Evolutionary conservation across 1,284 basidiomycete species (phyloP), one percentile per base, ranked within the genome.

Genomic region (Trametes sp.): DNA sequence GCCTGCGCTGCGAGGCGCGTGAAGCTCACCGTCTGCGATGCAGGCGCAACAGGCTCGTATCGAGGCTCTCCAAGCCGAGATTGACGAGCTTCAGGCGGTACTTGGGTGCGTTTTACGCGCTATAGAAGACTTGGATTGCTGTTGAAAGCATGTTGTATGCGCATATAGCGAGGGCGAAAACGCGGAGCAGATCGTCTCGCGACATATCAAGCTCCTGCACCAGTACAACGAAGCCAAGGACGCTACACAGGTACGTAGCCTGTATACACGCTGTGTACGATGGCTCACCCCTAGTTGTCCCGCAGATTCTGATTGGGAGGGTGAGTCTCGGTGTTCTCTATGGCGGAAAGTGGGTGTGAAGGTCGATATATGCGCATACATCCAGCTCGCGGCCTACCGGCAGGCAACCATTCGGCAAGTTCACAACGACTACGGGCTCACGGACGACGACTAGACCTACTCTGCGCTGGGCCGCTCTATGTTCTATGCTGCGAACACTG

Each of bases 171-270:
- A 78, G 53, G 68, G 75, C 41, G 82, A 82, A 67, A 84, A 89
- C 63, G 84, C 90, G 1, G 87, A 89, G 46, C 79, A 80, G 63
- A 87, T 92, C 16, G 87, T 90, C 21, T 85, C 87, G 54, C 78
- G 78, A 8, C 90, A 93, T 69, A 92, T 92, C 73, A 85, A 84
- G 65, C 78, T 91, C 4, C 75, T 93, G 28, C 91, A 93, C 72
- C 80, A 77, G 49, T 93, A 93, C 69, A 93, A 93, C 65, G 92
- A 93, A 72, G 84, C 89, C 7, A 93, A 93, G 72, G 92, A 93
- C 70, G 91, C 90, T 2, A 81, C 90, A 0, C 91, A 93, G 84
- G 90, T 86, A 54, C 54, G 72, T 55, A 42, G 29, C 33, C 9
- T 42, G 9, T 14, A 24, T 14, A 4, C 11, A 13, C 11, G 4